Evolutionary conservation across 2,329 filamentous ascomycete species (phyloP).

Genomic region (Colletotrichum simmondsii): DNA sequence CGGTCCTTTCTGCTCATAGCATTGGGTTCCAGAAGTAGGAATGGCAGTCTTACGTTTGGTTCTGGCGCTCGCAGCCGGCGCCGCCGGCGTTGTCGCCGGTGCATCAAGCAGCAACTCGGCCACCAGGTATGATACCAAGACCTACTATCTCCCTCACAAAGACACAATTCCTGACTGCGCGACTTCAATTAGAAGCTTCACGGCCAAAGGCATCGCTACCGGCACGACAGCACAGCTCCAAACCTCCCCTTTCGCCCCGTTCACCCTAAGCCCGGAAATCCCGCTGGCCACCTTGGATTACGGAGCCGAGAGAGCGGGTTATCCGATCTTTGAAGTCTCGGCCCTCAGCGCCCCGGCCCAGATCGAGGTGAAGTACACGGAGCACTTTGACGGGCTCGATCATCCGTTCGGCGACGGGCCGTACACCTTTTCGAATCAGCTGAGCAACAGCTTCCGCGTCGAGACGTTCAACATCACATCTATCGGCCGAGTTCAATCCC

Average conservation of each 20-base stretch:
- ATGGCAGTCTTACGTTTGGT: not conserved
- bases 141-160: not conserved
- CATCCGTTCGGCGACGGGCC: constrained; percentile 45
- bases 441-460: constrained; percentile 48
- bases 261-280: constrained; percentile 10
- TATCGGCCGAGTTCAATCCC: constrained; percentile 41
- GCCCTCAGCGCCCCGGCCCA: constrained; percentile 40
- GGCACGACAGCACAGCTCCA: not conserved
- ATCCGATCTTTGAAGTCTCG: constrained; percentile 45
- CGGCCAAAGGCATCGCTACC: not conserved
- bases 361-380: constrained; percentile 49
- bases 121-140: no score
- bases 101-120: not conserved
- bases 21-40: no score
- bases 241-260: constrained; percentile 4
- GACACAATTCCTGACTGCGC: not conserved
- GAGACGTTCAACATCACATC: constrained; percentile 51
- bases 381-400: constrained; percentile 43
- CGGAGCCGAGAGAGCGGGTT: constrained; percentile 45
- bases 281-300: constrained; percentile 43
- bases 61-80: not conserved
- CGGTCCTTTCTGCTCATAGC: not conserved
- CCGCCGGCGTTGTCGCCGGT: not conserved
- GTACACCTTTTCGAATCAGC: constrained; percentile 36
- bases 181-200: not conserved